Evolutionary conservation across 2,329 filamentous ascomycete genomes (phyloP).

Genomic region (Arthrinium phaeospermum): DNA sequence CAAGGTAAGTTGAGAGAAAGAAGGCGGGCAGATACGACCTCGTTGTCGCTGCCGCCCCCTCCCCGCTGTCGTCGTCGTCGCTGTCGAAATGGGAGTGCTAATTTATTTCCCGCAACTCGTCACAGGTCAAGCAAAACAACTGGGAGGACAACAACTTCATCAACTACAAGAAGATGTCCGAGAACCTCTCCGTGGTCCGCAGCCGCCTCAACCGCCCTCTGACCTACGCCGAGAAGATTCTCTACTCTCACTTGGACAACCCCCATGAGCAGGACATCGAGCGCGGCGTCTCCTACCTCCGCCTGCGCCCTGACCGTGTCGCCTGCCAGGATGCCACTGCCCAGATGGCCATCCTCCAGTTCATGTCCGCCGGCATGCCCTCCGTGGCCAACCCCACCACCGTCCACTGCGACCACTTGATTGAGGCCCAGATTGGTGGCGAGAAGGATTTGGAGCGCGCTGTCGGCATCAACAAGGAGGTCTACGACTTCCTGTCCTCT

Average conservation of each 20-base stretch:
- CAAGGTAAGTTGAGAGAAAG: conserved; percentile 67
- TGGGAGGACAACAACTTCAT: conserved; percentile 96
- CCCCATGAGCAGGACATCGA: conserved; percentile 95
- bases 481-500: conserved; percentile 94
- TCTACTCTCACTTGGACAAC: conserved; percentile 98
- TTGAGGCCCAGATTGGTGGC: conserved; percentile 94
- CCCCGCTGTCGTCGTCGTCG: conserved; percentile 7
- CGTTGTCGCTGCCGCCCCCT: not conserved
- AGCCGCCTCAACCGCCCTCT: conserved; percentile 88
- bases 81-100: not conserved
- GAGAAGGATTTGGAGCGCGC: conserved; percentile 92
- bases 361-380: conserved; percentile 98
- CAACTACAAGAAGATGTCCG: conserved; percentile 99
- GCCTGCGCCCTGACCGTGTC: conserved; percentile 94
- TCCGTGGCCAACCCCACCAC: conserved; percentile 92
- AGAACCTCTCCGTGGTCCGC: conserved; percentile 93
- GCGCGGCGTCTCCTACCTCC: conserved; percentile 94
- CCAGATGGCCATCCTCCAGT: conserved; percentile 99
- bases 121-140: conserved; percentile 88
- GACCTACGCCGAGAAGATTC: conserved; percentile 96
- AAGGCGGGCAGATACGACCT: not conserved
- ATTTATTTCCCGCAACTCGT: conserved; percentile 30
- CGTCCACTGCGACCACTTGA: conserved; percentile 99
- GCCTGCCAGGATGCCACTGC: conserved; percentile 99
- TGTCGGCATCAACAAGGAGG: conserved; percentile 95